Percentiles rank a stretch among this genome's conserved stretches.
Conservation (phyloP, 163 green algal species). For the Prototheca wickerhamii region DNA sequence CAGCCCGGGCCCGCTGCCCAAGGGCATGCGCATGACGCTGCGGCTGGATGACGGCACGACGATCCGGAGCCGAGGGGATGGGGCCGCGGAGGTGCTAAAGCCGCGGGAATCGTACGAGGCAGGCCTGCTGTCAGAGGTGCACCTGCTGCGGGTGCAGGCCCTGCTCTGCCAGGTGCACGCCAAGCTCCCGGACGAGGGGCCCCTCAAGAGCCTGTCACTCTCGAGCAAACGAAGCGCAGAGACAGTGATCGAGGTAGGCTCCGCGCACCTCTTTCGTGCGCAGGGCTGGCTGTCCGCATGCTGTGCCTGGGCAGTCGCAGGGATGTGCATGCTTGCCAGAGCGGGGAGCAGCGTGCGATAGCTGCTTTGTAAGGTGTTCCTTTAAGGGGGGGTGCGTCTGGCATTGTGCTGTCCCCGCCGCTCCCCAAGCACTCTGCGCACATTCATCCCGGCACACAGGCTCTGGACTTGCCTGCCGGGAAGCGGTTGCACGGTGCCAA, state of each 20-base stretch:
- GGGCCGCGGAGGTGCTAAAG: background rate
- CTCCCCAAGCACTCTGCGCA: background rate
- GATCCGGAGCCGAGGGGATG: slow-evolving; percentile 9
- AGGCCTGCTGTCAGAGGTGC: slow-evolving; percentile 18
- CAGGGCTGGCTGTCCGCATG: background rate
- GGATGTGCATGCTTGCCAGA: background rate
- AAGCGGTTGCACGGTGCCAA: background rate
- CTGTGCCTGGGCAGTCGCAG: background rate
- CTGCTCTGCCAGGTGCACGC: slow-evolving; percentile 31
- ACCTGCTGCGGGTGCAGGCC: slow-evolving; percentile 26
- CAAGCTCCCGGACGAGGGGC: slow-evolving; percentile 31
- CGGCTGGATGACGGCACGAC: slow-evolving; percentile 32
- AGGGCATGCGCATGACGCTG: slow-evolving; percentile 7
- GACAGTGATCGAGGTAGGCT: slow-evolving; percentile 26
- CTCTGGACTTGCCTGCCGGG: background rate
- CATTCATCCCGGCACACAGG: background rate
- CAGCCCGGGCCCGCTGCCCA: background rate
- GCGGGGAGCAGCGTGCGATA: background rate
- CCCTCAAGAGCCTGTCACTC: slow-evolving; percentile 24
- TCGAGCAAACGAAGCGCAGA: slow-evolving; percentile 26
- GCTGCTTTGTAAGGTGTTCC: too few relatives aligned
- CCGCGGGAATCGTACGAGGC: slow-evolving; percentile 10
- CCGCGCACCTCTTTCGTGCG: background rate
- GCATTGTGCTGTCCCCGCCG: too few relatives aligned
- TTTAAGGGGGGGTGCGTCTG: too few relatives aligned